A percentile compares a stretch with the other conserved stretches of the same genome.
Conservation (phyloP, 2,329 filamentous ascomycete genomes). For the Zalaria obscura region DNA sequence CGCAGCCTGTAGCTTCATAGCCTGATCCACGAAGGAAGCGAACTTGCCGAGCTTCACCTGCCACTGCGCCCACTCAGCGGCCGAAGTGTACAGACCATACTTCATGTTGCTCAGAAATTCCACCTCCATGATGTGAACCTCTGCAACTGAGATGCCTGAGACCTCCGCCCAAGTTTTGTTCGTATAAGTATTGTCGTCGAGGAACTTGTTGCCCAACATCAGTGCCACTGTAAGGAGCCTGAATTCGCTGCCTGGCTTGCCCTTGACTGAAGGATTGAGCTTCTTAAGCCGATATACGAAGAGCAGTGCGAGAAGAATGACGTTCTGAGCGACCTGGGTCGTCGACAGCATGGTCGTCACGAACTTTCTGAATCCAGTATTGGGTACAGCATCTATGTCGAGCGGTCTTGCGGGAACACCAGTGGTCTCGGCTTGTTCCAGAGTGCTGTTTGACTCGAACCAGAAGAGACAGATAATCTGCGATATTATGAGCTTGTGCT, state of each 20-base stretch:
- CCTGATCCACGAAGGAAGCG: conserved; percentile 65
- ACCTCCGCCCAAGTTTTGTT: conserved; percentile 99
- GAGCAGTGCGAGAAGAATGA: conserved; percentile 74
- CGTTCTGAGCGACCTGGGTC: conserved; percentile 92
- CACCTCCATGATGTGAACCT: conserved; percentile 99
- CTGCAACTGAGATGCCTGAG: conserved; percentile 79
- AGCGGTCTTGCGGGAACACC: conserved; percentile 35
- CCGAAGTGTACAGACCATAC: conserved; percentile 79
- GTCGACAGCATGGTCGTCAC: conserved; percentile 80
- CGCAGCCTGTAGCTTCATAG: conserved; percentile 29
- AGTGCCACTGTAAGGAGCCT: conserved; percentile 82
- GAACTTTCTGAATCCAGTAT: conserved; percentile 81
- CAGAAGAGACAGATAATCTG: conserved; percentile 95
- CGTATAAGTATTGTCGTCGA: conserved; percentile 98
- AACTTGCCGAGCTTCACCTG: conserved; percentile 71
- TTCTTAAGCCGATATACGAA: conserved; percentile 92
- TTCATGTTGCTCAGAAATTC: conserved; percentile 98
- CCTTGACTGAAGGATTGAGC: conserved; percentile 76
- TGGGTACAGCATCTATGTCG: conserved; percentile 58
- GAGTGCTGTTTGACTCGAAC: conserved; percentile 78
- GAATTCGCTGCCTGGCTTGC: conserved; percentile 87
- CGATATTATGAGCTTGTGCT: conserved; percentile 8
- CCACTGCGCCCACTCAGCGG: conserved; percentile 79
- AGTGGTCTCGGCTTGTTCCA: conserved; percentile 52
- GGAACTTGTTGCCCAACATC: conserved; percentile 97